A percentile compares a stretch with the other conserved stretches of the same genome.
phyloP scores from a whole-genome alignment of 2,329 filamentous ascomycete species.

The Nigrospora osmanthi region DNA sequence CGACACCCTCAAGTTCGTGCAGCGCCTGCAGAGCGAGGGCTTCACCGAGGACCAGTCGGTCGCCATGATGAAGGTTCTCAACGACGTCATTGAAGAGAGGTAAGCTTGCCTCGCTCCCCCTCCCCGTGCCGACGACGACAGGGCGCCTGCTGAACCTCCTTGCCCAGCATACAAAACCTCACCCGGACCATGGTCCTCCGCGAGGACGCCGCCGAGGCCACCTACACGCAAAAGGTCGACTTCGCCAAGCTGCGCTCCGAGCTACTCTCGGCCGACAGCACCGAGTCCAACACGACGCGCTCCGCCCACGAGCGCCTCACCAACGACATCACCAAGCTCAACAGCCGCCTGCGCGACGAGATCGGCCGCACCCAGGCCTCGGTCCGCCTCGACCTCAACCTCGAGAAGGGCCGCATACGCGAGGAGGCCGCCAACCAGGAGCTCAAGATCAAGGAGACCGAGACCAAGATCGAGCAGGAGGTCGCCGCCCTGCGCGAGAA shows the following conservation, averaged over 20 bases:
- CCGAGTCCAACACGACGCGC: constrained; percentile 81
- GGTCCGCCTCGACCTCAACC: constrained; percentile 83
- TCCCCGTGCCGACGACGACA: too few species aligned
- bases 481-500: constrained; percentile 84
- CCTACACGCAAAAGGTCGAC: constrained; percentile 46
- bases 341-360: constrained; percentile 82
- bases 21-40: constrained; percentile 79
- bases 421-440: constrained; percentile 96
- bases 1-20: constrained; percentile 95
- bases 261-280: constrained; percentile 80
- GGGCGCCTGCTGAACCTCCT: constrained; percentile 2
- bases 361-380: constrained; percentile 90
- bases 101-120: constrained; percentile 17
- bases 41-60: constrained; percentile 93
- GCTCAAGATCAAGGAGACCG: constrained; percentile 97
- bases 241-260: constrained; percentile 16
- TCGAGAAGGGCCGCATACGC: constrained; percentile 92
- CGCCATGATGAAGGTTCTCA: constrained; percentile 97
- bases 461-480: constrained; percentile 97
- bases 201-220: constrained; percentile 80
- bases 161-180: constrained; percentile 78
- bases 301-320: constrained; percentile 86
- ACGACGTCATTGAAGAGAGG: constrained; percentile 96
- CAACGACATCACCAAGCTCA: constrained; percentile 92
- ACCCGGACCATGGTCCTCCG: constrained; percentile 96